A percentile compares a stretch with the other conserved stretches of the same genome.
Evolutionary conservation across 106 monocot species (phyloP).

Genomic region (Narthecium ossifragum): DNA sequence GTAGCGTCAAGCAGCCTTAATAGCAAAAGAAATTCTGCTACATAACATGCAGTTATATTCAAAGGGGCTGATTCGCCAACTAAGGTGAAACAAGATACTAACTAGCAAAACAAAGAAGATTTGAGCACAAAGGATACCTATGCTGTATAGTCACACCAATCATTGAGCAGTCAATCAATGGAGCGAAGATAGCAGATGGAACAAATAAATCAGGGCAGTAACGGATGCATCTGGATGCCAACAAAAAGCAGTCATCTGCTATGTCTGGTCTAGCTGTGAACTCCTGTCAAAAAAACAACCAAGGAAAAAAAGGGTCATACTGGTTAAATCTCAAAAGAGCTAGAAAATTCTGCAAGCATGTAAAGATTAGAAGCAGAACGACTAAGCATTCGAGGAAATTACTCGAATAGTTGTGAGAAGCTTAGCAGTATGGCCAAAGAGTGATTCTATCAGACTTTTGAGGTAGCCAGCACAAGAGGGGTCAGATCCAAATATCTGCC

Average conservation of each 20-base stretch:
- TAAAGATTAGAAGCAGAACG: too few relatives aligned
- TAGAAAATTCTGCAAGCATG: too few relatives aligned
- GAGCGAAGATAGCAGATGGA: slow-evolving; percentile 55
- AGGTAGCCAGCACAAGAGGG: slow-evolving; percentile 75
- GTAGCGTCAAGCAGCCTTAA: too few relatives aligned
- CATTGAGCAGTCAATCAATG: slow-evolving; percentile 78
- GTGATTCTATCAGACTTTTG: slow-evolving; percentile 62
- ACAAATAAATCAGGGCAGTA: slow-evolving; percentile 92
- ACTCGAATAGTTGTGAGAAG: slow-evolving; percentile 78
- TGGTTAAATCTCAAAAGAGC: neutral
- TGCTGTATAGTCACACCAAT: slow-evolving; percentile 81
- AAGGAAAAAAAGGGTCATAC: neutral
- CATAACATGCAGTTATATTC: too few relatives aligned
- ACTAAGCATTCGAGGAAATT: too few relatives aligned
- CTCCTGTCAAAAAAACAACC: slow-evolving; percentile 48
- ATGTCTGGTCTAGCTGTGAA: slow-evolving; percentile 91
- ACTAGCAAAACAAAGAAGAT: too few relatives aligned
- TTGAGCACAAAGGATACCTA: slow-evolving; percentile 38
- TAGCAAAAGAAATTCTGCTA: too few relatives aligned
- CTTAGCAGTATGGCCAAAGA: slow-evolving; percentile 81
- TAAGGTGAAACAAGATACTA: too few relatives aligned
- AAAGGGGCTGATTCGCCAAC: too few relatives aligned
- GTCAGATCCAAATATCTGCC: slow-evolving; percentile 93
- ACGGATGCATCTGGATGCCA: slow-evolving; percentile 96
- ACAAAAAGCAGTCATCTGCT: slow-evolving; percentile 90